Evolutionary conservation across 2,329 filamentous ascomycete species (phyloP).

Genomic region (Uncinocarpus reesii): DNA sequence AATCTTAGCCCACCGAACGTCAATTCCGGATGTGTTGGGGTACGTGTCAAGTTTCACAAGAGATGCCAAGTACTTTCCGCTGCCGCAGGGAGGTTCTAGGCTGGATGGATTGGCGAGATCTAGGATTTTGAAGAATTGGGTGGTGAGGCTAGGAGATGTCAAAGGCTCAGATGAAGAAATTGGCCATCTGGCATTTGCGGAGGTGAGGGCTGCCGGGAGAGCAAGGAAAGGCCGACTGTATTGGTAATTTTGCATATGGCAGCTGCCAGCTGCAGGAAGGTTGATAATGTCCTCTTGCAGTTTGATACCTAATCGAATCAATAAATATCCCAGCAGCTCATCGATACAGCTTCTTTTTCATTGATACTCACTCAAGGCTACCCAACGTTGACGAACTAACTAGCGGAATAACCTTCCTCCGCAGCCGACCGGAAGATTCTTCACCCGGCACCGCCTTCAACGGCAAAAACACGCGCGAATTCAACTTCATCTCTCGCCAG

Average conservation of each 20-base stretch:
- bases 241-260: background rate
- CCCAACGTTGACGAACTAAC: too few relatives aligned
- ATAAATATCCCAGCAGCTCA: too few relatives aligned
- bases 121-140: background rate
- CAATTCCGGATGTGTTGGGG: slow-evolving; percentile 9
- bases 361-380: too few relatives aligned
- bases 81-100: slow-evolving; percentile 2
- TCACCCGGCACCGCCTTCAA: too few relatives aligned
- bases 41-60: slow-evolving; percentile 10
- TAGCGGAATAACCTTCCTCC: too few relatives aligned
- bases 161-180: background rate
- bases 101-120: slow-evolving; percentile 10
- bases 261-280: too few relatives aligned
- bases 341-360: too few relatives aligned
- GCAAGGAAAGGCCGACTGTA: background rate
- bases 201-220: background rate
- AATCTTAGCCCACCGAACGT: background rate
- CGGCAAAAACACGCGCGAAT: too few relatives aligned
- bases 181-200: slow-evolving; percentile 9
- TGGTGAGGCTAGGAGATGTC: slow-evolving; percentile 11
- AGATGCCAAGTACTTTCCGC: slow-evolving; percentile 8
- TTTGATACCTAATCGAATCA: too few relatives aligned
- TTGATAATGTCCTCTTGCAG: too few relatives aligned
- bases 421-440: too few relatives aligned
- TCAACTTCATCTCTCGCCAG: too few relatives aligned